Evolutionary conservation across 192 early-diverging fungal genomes (phyloP).

Genomic region (Coemansia asiatica): DNA sequence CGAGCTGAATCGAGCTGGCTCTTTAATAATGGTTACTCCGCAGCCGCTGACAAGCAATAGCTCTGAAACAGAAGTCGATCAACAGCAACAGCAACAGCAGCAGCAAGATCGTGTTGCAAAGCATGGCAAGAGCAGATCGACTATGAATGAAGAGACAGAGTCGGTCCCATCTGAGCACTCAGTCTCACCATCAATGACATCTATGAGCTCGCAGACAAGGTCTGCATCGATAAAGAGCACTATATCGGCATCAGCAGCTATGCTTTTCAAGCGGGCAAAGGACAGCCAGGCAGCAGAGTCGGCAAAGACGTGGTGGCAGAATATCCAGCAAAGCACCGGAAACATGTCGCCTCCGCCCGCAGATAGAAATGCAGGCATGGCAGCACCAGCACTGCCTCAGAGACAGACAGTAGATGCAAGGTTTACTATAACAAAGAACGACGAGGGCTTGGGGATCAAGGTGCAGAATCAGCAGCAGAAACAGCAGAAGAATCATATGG

Average conservation of each 20-base stretch:
- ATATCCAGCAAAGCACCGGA: constrained; percentile 20
- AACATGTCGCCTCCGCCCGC: background rate
- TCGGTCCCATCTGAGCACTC: background rate
- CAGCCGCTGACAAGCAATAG: constrained; percentile 7
- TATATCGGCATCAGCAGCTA: constrained; percentile 32
- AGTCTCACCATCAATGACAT: constrained; percentile 9
- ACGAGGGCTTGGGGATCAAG: background rate
- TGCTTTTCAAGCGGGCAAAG: constrained; percentile 45
- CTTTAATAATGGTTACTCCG: background rate
- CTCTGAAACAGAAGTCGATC: constrained; percentile 1
- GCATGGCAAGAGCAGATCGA: background rate
- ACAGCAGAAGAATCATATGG: background rate
- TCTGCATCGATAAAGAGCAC: constrained; percentile 25
- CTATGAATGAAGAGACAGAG: background rate
- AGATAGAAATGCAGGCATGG: background rate
- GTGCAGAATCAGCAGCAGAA: background rate
- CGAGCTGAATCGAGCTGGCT: background rate
- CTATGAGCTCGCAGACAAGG: constrained; percentile 5
- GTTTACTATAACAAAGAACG: background rate
- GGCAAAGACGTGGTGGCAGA: constrained; percentile 54
- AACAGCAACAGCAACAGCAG: background rate
- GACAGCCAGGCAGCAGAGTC: constrained; percentile 52
- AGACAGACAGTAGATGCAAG: background rate
- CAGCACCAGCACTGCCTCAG: background rate
- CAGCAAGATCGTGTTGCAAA: background rate